Base-by-base conservation (phyloP, 257 asterid genomes). In the Nicotiana obtusifolia region DNA sequence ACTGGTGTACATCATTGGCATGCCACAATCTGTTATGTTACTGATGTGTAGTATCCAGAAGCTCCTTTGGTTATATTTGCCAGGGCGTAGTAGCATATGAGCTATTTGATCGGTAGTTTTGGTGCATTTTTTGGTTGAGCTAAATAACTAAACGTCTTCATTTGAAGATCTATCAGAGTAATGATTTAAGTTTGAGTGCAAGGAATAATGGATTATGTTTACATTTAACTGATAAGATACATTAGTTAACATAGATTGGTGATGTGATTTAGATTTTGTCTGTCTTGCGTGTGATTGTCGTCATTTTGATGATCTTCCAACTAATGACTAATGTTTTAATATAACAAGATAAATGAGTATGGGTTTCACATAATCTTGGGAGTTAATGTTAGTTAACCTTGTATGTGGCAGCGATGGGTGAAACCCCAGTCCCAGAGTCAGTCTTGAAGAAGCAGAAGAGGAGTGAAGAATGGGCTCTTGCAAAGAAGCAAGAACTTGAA, bases 371-470 rank as follows among this genome's bases (percentile, higher is more conserved):
- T 49, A 24, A 15, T 49, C 24, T 44, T 7, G 44, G 26, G 24
- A 75, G 44, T 49, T 49, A 15, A 75, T 22, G 22, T 47, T 71
- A 16, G 35, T 15, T 47, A 24, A 49, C 56, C 26, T 49, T 26
- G 44, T 49, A 24, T 64, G 69, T 13, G 11, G 26, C 80, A 84
- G 84, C 83, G 80, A 90, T 90, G 93, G 87, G 83, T 56, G 93
- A 85, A 71, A 77, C 69, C 30, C 85, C 84, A 24, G 92, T 89
- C 56, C 94, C 94, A 0, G 94, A 91, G 84, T 91, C 91, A 1
- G 83, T 86, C 8, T 44, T 91, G 76, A 91, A 91, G 91, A 88
- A 91, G 84, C 92, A 88, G 84, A 91, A 91, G 86, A 87, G 94
- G 85, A 78, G 64, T 15, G 90, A 88, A 83, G 92, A 88, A 77